Evolutionary conservation across 768 basidiomycete genomes (phyloP), one percentile per base, ranked within the genome.

Genomic region (Dioszegia crocea): DNA sequence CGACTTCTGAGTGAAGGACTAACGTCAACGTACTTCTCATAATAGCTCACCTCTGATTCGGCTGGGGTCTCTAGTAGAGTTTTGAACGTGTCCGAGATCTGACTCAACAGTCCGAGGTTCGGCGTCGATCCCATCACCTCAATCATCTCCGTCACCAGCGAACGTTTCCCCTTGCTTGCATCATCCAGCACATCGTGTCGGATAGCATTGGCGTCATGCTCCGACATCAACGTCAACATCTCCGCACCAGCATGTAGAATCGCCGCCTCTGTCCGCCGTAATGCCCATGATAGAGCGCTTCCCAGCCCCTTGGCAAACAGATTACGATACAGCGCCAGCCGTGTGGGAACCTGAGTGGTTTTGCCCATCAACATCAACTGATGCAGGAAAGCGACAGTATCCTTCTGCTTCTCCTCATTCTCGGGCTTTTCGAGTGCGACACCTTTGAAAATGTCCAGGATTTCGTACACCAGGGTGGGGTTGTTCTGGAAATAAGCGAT

Each of bases 361-460:
- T 98, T 99, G 59, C 89, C 92, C 89, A 99, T 93, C 57, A 86
- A 82, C 70, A 89, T 89, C 9, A 97, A 83, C 65, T 97, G 91
- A 68, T 96, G 91, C 45, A 99, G 81, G 62, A 99, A 86, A 43
- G 87, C 78, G 46, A 98, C 83, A 26, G 92, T 88, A 66, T 93
- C 88, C 31, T 84, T 50, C 33, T 83, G 61, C 86, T 57, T 57
- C 33, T 71, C 64, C 46, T 72, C 84, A 14, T 36, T 23, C 11
- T 23, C 54, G 26, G n/a, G n/a, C n/a, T n/a, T n/a, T n/a, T n/a
- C n/a, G n/a, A n/a, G n/a, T n/a, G n/a, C n/a, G n/a, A 9, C 36
- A 16, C 36, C 51, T 31, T 53, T 53, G 38, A 74, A 89, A 89
- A 39, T 88, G 76, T 43, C 44, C 45, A 21, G 21, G 16, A 39